Conservation (phyloP, 2,329 filamentous ascomycete genomes). For the Cordyceps tenuipes region DNA sequence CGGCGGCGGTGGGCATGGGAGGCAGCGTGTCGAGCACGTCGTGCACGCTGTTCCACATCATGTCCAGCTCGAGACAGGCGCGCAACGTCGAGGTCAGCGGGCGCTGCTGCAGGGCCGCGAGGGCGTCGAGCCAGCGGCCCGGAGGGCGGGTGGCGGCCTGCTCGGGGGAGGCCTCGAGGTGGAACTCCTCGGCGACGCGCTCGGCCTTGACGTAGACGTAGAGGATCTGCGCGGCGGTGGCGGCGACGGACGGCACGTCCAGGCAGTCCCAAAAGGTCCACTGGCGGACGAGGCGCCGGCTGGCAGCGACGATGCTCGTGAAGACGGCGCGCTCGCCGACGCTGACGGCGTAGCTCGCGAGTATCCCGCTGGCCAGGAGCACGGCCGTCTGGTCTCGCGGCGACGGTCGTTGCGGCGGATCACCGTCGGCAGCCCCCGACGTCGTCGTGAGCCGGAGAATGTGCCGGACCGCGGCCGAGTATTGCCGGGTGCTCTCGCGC, state of each 20-base stretch:
- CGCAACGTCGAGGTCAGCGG: neutral
- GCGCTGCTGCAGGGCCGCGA: neutral
- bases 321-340: neutral
- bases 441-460: neutral
- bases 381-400: neutral
- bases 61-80: neutral
- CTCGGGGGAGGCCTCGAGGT: neutral
- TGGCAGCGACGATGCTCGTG: neutral
- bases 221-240: neutral
- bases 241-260: neutral
- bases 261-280: slow-evolving; percentile 1
- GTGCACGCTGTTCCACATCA: slow-evolving; percentile 2
- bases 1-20: neutral
- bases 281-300: neutral
- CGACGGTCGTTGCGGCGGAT: neutral
- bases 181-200: neutral
- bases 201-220: slow-evolving; percentile 1
- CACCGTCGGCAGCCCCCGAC: neutral
- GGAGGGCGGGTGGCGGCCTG: neutral
- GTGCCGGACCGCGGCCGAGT: neutral
- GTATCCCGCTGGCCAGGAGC: neutral
- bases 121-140: neutral
- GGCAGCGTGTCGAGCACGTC: neutral
- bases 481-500: neutral
- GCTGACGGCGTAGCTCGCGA: neutral